Conservation (phyloP, 345 rosid genomes). For the Populus ilicifolia region DNA sequence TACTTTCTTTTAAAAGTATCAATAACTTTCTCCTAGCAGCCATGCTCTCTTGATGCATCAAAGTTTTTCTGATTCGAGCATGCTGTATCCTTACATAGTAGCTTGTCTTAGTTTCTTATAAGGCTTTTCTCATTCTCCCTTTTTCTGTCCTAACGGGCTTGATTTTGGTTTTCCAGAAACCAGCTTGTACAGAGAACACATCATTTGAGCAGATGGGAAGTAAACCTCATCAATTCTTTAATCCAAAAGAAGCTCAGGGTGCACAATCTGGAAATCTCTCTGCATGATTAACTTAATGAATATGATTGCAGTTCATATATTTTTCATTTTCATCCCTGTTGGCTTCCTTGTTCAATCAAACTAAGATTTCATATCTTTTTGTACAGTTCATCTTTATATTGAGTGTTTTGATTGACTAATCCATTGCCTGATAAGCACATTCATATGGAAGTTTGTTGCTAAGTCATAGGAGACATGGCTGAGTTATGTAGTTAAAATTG, state of each 20-base stretch:
- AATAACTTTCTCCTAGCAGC: too few relatives aligned
- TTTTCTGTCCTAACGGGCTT: neutral
- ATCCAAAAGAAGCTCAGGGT: neutral
- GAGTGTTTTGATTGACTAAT: neutral
- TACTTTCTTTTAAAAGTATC: too few relatives aligned
- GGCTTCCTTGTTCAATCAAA: neutral
- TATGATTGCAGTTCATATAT: neutral
- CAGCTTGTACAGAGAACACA: neutral
- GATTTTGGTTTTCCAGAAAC: neutral
- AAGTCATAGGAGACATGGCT: too few relatives aligned
- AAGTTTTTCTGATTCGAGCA: too few relatives aligned
- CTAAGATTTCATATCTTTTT: neutral
- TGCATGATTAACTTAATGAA: neutral
- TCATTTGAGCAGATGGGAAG: neutral
- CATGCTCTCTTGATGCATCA: too few relatives aligned
- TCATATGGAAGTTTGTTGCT: too few relatives aligned
- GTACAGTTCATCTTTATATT: neutral
- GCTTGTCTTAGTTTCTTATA: neutral
- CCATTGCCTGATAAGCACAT: too few relatives aligned
- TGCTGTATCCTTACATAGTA: neutral
- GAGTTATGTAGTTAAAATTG: too few relatives aligned
- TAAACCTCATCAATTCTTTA: neutral
- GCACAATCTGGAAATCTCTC: neutral
- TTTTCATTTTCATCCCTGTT: neutral
- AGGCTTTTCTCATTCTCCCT: neutral